These are phyloP conservation scores for Mycena capillaripes DNA, from an alignment of 768 basidiomycete genomes.

Conservation along the genomic window DNA sequence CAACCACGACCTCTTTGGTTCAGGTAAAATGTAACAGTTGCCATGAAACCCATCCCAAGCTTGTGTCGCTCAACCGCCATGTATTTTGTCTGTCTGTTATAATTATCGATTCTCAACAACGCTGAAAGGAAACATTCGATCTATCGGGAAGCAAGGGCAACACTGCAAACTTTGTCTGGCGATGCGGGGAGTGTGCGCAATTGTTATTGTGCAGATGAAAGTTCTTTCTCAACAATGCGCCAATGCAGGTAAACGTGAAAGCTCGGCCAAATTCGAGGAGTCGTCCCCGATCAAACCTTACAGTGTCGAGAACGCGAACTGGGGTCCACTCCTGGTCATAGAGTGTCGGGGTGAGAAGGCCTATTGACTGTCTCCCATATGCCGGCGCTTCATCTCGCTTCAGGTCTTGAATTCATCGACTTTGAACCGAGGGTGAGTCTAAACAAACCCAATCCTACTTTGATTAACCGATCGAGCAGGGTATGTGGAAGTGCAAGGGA, in stretches of 20 bases:
- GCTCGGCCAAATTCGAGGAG: conserved; percentile 83
- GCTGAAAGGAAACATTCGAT: conserved; percentile 71
- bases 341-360: conserved; percentile 79
- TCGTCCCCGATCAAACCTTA: conserved; percentile 67
- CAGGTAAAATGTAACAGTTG: conserved; percentile 88
- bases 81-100: conserved; percentile 53
- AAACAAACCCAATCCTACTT: background rate
- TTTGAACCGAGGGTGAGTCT: conserved; percentile 79
- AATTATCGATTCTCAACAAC: conserved; percentile 20
- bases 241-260: conserved; percentile 76
- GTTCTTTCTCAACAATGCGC: conserved; percentile 8
- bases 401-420: conserved; percentile 82
- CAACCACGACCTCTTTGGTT: background rate
- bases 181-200: conserved; percentile 71
- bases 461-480: conserved; percentile 58
- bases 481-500: conserved; percentile 84
- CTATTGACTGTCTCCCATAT: background rate
- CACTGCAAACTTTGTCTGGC: conserved; percentile 87
- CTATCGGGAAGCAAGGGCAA: conserved; percentile 76
- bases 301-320: conserved; percentile 70
- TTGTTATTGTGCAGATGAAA: conserved; percentile 12
- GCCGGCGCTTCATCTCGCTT: background rate
- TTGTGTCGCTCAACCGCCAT: conserved; percentile 77
- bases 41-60: conserved; percentile 80
- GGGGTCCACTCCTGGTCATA: conserved; percentile 75